phyloP scores from a whole-genome alignment of 768 basidiomycete species.

The Nidula microcarpa region DNA sequence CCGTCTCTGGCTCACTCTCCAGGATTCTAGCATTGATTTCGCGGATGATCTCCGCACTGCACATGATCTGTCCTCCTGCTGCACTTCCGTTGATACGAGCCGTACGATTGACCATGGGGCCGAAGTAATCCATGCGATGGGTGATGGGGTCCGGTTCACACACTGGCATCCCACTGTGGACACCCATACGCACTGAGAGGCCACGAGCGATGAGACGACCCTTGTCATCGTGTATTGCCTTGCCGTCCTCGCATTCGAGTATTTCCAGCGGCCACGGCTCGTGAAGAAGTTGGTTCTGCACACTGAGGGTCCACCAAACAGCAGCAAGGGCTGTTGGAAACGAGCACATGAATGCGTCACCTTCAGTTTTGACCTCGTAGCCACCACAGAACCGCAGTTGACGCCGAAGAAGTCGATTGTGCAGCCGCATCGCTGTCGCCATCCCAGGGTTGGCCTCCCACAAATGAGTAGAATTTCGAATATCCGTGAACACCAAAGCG shows the following conservation, averaged over 20 bases:
- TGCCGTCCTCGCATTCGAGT: constrained; percentile 88
- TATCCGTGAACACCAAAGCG: constrained; percentile 98
- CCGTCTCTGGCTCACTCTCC: constrained; percentile 52
- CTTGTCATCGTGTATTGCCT: constrained; percentile 62
- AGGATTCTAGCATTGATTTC: constrained; percentile 70
- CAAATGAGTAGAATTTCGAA: constrained; percentile 91
- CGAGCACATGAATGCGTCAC: constrained; percentile 98
- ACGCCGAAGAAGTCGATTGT: constrained; percentile 83
- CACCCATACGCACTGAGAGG: constrained; percentile 93
- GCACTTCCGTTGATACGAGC: constrained; percentile 81
- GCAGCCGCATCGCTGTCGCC: constrained; percentile 87
- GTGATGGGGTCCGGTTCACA: constrained; percentile 92
- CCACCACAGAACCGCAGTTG: constrained; percentile 88
- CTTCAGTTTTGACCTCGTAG: constrained; percentile 99
- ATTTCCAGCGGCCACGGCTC: constrained; percentile 93
- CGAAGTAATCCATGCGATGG: constrained; percentile 96
- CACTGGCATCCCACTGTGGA: constrained; percentile 86
- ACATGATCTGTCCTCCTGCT: constrained; percentile 91
- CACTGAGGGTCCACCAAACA: constrained; percentile 84
- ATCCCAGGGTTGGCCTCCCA: constrained; percentile 98
- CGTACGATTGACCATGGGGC: constrained; percentile 92
- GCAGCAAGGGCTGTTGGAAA: constrained; percentile 88
- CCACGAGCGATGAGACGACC: constrained; percentile 78
- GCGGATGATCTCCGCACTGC: constrained; percentile 80
- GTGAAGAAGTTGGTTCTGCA: constrained; percentile 78